phyloP scores from a whole-genome alignment of 176 grass and related monocot genomes.

The Oryza meridionalis region DNA sequence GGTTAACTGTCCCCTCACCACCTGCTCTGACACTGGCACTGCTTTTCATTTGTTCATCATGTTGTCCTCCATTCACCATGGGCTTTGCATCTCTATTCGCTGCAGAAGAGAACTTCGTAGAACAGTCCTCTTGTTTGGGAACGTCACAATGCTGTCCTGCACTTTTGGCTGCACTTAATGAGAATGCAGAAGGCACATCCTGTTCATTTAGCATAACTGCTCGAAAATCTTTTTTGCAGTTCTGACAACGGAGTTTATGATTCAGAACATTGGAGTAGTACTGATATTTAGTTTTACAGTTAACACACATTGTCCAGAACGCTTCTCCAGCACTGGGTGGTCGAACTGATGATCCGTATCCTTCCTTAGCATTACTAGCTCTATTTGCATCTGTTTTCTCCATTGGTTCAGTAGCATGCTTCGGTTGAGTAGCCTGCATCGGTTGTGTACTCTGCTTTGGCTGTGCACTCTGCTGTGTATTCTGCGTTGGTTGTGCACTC shows the following conservation, averaged over 20 bases:
- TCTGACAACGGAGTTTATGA: conserved; percentile 53
- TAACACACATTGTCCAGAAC: conserved; percentile 75
- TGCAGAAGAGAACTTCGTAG: conserved; percentile 14
- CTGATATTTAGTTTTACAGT: conserved; percentile 63
- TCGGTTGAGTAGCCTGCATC: conserved; percentile 13
- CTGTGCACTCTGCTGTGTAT: background rate
- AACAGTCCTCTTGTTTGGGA: conserved; percentile 37
- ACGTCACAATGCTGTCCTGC: conserved; percentile 42
- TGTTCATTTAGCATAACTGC: conserved; percentile 48
- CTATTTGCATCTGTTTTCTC: conserved; percentile 41
- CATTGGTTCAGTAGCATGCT: conserved; percentile 14
- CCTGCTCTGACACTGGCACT: conserved; percentile 31
- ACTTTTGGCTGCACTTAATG: conserved; percentile 31
- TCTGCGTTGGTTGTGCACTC: conserved; percentile 1
- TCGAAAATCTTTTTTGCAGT: conserved; percentile 53
- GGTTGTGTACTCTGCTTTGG: background rate
- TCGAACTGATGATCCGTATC: conserved; percentile 42
- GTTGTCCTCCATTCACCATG: background rate
- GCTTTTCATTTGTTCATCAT: conserved; percentile 18
- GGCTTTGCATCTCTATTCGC: conserved; percentile 25
- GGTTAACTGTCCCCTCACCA: conserved; percentile 31
- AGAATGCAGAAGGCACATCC: conserved; percentile 34
- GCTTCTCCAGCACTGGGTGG: conserved; percentile 33
- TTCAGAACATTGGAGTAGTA: conserved; percentile 48
- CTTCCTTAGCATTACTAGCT: conserved; percentile 26